These are phyloP conservation scores for Serendipita vermifera DNA, from an alignment of 768 basidiomycete species.

Conservation along the genomic window DNA sequence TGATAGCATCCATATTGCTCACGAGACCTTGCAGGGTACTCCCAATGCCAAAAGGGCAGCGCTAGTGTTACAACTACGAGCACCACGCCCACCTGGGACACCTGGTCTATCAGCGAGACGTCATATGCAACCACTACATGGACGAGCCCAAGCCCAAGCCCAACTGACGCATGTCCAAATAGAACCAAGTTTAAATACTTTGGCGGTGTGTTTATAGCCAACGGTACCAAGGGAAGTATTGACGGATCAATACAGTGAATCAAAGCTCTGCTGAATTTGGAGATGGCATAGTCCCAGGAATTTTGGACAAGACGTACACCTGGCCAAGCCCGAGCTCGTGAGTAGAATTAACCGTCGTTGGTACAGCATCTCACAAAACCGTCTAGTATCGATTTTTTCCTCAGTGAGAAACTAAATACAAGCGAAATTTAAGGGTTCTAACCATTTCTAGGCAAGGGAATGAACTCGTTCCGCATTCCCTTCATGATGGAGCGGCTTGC, in stretches of 20 bases:
- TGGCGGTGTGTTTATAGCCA: slow-evolving; percentile 22
- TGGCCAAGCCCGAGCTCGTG: slow-evolving; percentile 32
- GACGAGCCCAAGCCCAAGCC: slow-evolving; percentile 13
- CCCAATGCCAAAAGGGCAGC: slow-evolving; percentile 14
- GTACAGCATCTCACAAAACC: neutral
- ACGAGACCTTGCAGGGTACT: neutral
- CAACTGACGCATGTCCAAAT: slow-evolving; percentile 26
- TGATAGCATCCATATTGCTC: neutral
- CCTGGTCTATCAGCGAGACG: slow-evolving; percentile 22
- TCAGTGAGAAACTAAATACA: slow-evolving; percentile 8
- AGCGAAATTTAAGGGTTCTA: slow-evolving; percentile 20
- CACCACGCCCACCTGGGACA: slow-evolving; percentile 18
- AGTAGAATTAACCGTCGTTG: slow-evolving; percentile 24
- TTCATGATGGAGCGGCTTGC: slow-evolving; percentile 46
- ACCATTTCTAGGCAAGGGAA: slow-evolving; percentile 38
- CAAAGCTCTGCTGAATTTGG: slow-evolving; percentile 53
- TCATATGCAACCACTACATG: slow-evolving; percentile 20
- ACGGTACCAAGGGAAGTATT: neutral
- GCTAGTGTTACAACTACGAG: slow-evolving; percentile 23
- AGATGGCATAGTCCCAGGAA: slow-evolving; percentile 35
- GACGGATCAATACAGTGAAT: slow-evolving; percentile 34
- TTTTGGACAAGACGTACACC: slow-evolving; percentile 32
- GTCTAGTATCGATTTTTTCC: neutral
- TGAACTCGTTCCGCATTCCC: slow-evolving; percentile 51
- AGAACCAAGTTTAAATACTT: slow-evolving; percentile 48